Evolutionary conservation across 2,329 filamentous ascomycete species (phyloP).

Genomic region (Chaetothyriales sp.): DNA sequence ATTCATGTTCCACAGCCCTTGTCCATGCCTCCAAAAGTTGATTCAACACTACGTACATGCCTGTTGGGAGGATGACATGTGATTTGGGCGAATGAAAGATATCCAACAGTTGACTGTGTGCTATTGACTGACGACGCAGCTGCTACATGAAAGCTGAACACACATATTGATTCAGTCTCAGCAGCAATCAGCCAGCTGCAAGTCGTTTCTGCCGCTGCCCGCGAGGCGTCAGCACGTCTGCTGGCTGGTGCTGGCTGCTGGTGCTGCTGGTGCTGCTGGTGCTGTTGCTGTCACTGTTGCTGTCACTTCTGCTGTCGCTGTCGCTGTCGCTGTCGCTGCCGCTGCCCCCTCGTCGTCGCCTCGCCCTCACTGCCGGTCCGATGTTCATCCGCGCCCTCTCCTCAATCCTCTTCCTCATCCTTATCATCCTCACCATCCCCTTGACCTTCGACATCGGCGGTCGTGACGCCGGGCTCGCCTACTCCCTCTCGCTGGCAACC

Average conservation of each 20-base stretch:
- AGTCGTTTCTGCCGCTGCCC: background rate
- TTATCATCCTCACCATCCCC: constrained; percentile 88
- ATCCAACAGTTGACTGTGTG: background rate
- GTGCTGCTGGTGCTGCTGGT: background rate
- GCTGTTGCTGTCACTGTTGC: constrained; percentile 1
- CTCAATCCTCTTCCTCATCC: constrained; percentile 73
- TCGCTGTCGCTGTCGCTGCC: constrained; percentile 1
- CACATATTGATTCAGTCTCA: background rate
- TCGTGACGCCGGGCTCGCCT: constrained; percentile 82
- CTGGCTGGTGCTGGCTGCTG: background rate
- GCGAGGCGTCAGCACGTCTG: background rate
- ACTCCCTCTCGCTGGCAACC: constrained; percentile 72
- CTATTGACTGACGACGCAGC: background rate
- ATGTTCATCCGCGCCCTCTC: constrained; percentile 70
- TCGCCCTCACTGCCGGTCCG: constrained; percentile 39
- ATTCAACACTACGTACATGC: background rate
- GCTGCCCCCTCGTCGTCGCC: constrained; percentile 28
- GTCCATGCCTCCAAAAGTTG: background rate
- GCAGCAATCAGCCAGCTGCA: background rate
- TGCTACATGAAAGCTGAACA: background rate
- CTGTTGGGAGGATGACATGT: background rate
- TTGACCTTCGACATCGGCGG: constrained; percentile 97
- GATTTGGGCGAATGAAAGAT: background rate
- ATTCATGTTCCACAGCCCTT: background rate
- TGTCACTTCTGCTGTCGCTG: background rate